These are phyloP conservation scores for Camellia lanceoleosa DNA, from an alignment of 148 eudicot species.

Conservation along the genomic window DNA sequence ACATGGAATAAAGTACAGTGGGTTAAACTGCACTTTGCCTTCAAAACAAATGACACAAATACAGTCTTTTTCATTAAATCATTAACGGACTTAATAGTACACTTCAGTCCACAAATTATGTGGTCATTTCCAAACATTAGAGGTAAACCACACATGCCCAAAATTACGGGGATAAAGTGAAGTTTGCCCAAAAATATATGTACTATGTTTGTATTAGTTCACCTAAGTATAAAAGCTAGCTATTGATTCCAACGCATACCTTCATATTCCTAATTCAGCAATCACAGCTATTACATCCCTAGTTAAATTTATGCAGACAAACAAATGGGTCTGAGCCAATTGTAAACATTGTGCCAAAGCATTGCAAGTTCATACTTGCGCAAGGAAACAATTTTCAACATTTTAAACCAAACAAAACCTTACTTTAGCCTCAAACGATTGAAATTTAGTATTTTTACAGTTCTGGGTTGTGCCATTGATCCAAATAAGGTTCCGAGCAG, in stretches of 20 bases:
- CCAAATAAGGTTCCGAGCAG: conserved; percentile 24
- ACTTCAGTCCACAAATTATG: no score
- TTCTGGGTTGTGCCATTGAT: conserved; percentile 13
- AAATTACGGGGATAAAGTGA: no score
- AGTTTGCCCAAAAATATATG: no score
- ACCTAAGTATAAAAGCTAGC: not conserved
- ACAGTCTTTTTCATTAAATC: no score
- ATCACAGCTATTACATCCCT: not conserved
- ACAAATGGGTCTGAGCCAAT: not conserved
- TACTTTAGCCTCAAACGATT: conserved; percentile 27
- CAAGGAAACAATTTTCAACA: not conserved
- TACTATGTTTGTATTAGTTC: not conserved
- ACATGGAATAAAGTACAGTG: no score
- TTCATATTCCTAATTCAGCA: not conserved
- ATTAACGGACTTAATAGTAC: no score
- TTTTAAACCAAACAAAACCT: not conserved
- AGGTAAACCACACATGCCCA: no score
- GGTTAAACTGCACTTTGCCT: no score
- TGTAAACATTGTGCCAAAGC: not conserved
- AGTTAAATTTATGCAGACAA: not conserved
- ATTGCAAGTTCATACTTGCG: not conserved
- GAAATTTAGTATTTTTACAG: conserved; percentile 21
- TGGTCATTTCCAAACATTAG: no score
- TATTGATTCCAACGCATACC: not conserved
- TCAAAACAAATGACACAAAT: no score